Percentiles rank a stretch among this genome's conserved stretches.
Conservation (phyloP, 768 basidiomycete species). For the Rhizopogon vesiculosus region DNA sequence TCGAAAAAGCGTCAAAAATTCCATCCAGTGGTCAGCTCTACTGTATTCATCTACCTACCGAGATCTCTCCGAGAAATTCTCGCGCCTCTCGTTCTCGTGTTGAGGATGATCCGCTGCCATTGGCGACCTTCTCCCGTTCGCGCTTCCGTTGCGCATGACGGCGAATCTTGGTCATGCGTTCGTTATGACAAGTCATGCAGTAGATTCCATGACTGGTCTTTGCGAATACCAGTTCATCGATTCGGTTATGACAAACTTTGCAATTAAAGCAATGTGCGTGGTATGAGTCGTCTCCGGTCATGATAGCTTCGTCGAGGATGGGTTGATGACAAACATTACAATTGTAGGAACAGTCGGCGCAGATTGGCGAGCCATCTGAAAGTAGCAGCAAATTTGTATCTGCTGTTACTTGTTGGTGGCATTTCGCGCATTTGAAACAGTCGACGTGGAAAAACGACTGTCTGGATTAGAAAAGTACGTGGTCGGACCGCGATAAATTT, state of each 20-base stretch:
- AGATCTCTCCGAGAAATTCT: constrained; percentile 31
- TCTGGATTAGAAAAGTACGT: constrained; percentile 33
- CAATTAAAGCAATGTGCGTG: constrained; percentile 99
- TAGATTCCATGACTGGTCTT: constrained; percentile 98
- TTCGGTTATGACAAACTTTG: constrained; percentile 88
- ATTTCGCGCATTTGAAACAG: constrained; percentile 98
- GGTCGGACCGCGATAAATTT: constrained; percentile 3
- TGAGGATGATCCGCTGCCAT: constrained; percentile 17
- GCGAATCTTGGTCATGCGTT: constrained; percentile 90
- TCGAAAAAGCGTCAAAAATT: background rate
- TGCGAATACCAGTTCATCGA: constrained; percentile 97
- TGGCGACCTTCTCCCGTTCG: constrained; percentile 40
- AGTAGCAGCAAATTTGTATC: constrained; percentile 96
- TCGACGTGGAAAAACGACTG: constrained; percentile 93
- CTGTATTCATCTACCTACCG: constrained; percentile 30
- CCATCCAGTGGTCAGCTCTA: background rate
- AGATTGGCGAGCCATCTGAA: constrained; percentile 97
- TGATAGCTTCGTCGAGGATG: constrained; percentile 98
- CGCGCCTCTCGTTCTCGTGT: constrained; percentile 20
- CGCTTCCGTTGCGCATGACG: constrained; percentile 88
- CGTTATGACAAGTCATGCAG: constrained; percentile 98
- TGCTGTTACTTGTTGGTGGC: constrained; percentile 85
- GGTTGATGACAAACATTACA: constrained; percentile 93
- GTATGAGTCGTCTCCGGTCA: constrained; percentile 98
- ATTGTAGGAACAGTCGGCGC: constrained; percentile 88